Evolutionary conservation across 83 land plant genomes (phyloP).

Genomic region (Picea engelmannii): DNA sequence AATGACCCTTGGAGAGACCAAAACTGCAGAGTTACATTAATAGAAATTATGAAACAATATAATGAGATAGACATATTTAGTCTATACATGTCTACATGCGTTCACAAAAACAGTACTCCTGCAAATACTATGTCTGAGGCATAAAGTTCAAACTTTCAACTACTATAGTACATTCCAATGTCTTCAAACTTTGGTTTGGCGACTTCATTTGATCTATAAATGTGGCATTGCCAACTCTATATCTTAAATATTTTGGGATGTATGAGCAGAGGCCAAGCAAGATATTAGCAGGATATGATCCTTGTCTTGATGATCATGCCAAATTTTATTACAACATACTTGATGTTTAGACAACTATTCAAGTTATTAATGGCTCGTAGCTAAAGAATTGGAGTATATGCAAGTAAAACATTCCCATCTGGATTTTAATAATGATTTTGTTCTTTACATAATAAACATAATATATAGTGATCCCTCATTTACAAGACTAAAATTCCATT

Average conservation of each 20-base stretch:
- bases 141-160: constrained; percentile 19
- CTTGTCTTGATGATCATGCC: constrained; percentile 59
- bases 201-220: neutral
- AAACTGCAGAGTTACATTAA: constrained; percentile 25
- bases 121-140: neutral
- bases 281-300: constrained; percentile 44
- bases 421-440: no score
- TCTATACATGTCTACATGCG: constrained; percentile 49
- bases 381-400: constrained; percentile 57
- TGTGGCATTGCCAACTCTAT: no score
- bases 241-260: no score
- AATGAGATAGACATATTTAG: constrained; percentile 55
- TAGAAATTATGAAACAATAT: constrained; percentile 46
- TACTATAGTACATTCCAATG: constrained; percentile 18
- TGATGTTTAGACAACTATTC: constrained; percentile 66
- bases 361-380: constrained; percentile 40
- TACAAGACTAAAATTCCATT: neutral
- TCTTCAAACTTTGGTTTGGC: neutral
- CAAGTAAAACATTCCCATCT: constrained; percentile 38
- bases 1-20: constrained; percentile 33
- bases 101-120: neutral
- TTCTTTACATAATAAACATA: neutral
- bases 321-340: constrained; percentile 47
- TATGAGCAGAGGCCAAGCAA: constrained; percentile 46
- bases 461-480: neutral